Percentiles rank a stretch among this genome's conserved stretches.
Conservation (phyloP, 179 eudicot species). For the Vitellaria paradoxa region DNA sequence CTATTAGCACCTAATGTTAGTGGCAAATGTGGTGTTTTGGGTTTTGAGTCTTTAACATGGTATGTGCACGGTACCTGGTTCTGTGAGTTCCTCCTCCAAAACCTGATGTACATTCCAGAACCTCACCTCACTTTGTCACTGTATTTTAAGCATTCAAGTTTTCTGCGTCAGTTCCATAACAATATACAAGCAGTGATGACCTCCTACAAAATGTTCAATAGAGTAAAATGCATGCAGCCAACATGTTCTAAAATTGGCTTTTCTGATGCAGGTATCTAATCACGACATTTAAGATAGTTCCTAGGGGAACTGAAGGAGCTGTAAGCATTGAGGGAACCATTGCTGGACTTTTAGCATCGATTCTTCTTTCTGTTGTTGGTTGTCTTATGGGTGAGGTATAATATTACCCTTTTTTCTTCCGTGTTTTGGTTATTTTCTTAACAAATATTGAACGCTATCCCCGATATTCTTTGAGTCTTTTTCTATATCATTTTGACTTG, state of each 20-base stretch:
- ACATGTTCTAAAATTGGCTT: constrained; percentile 9
- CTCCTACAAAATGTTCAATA: background rate
- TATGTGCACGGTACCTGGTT: background rate
- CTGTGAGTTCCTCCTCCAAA: background rate
- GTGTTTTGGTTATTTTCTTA: background rate
- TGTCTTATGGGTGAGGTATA: constrained; percentile 67
- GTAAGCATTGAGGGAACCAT: constrained; percentile 90
- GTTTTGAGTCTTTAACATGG: background rate
- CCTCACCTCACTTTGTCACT: background rate
- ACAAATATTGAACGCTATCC: background rate
- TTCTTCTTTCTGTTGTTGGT: constrained; percentile 68
- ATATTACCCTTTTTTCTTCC: background rate
- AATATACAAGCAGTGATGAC: background rate
- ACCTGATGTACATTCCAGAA: background rate
- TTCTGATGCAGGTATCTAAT: constrained; percentile 67
- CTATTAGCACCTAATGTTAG: background rate
- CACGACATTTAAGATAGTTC: constrained; percentile 84
- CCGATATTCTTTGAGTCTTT: background rate
- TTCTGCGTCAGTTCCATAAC: background rate
- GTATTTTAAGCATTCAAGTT: background rate
- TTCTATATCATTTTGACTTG: background rate
- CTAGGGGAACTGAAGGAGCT: constrained; percentile 98
- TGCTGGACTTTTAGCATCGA: constrained; percentile 80
- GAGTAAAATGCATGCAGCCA: background rate
- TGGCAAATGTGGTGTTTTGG: background rate